A percentile compares a stretch with the other conserved stretches of the same genome.
Conservation (phyloP, 495 filamentous ascomycete genomes). For the Astrothelium macrocarpum region DNA sequence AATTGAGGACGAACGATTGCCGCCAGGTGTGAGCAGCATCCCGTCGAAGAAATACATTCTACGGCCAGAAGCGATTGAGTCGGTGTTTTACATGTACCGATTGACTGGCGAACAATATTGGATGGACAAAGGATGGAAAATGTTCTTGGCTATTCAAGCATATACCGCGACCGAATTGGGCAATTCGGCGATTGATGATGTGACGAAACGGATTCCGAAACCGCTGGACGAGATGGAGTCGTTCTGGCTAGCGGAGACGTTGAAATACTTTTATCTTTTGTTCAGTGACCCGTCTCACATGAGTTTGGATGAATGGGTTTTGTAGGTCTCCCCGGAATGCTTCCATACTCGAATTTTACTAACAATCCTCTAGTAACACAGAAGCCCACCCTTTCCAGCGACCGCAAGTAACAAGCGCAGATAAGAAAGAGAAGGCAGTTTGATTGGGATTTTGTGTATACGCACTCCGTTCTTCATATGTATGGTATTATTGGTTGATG, state of each 20-base stretch:
- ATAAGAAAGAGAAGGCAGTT: not conserved
- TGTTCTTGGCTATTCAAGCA: slow-evolving; percentile 68
- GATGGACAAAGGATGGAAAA: slow-evolving; percentile 82
- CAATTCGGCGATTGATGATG: slow-evolving; percentile 66
- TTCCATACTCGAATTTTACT: not conserved
- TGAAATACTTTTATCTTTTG: slow-evolving; percentile 87
- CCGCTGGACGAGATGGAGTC: slow-evolving; percentile 32
- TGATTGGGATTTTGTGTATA: not conserved
- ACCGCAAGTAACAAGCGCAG: not conserved
- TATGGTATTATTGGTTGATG: not conserved
- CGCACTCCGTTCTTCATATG: not conserved
- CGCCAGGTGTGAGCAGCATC: slow-evolving; percentile 56
- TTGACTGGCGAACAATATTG: slow-evolving; percentile 71
- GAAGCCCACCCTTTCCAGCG: slow-evolving; percentile 41
- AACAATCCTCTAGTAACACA: slow-evolving; percentile 30
- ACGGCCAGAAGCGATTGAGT: slow-evolving; percentile 88
- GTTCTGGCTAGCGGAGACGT: slow-evolving; percentile 37
- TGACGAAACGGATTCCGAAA: slow-evolving; percentile 40
- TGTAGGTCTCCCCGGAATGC: slow-evolving; percentile 23
- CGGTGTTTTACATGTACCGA: slow-evolving; percentile 91
- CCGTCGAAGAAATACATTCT: slow-evolving; percentile 60
- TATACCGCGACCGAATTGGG: slow-evolving; percentile 57
- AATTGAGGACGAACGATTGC: slow-evolving; percentile 53
- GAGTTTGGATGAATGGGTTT: slow-evolving; percentile 60
- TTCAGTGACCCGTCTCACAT: slow-evolving; percentile 63